Percentiles rank a stretch among this genome's conserved stretches.
phyloP scores from a whole-genome alignment of 768 basidiomycete species.

The Leccinum longicurvipes region DNA sequence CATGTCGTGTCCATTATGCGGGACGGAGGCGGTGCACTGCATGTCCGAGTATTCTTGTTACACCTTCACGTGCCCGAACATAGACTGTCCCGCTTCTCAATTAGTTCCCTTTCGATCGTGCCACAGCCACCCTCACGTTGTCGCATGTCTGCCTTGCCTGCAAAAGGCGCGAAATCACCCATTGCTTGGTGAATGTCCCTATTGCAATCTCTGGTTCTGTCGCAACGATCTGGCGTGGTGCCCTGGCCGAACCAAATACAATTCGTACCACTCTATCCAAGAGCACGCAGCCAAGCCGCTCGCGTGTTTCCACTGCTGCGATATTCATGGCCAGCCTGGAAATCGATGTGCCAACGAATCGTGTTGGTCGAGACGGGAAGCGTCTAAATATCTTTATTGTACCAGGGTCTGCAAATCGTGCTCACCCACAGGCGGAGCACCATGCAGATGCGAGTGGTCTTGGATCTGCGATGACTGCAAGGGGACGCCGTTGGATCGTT shows the following conservation, averaged over 20 bases:
- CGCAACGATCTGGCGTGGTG: slow-evolving; percentile 20
- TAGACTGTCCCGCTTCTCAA: slow-evolving; percentile 15
- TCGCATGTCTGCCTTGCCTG: slow-evolving; percentile 12
- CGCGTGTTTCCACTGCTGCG: slow-evolving; percentile 10
- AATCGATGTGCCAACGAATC: not conserved
- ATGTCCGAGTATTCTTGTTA: too few species aligned
- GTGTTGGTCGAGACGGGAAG: slow-evolving; percentile 19
- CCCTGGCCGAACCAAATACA: slow-evolving; percentile 16
- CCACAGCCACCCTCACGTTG: slow-evolving; percentile 4
- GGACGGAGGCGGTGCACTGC: too few species aligned
- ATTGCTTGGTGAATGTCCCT: slow-evolving; percentile 18
- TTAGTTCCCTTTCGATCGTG: slow-evolving; percentile 19
- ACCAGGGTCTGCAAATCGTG: slow-evolving; percentile 17
- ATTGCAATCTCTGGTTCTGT: slow-evolving; percentile 23
- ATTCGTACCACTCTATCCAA: not conserved
- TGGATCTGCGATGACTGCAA: slow-evolving; percentile 10
- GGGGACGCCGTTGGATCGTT: not conserved
- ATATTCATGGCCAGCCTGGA: not conserved
- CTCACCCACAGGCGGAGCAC: slow-evolving; percentile 3
- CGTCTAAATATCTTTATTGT: not conserved
- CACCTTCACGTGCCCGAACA: slow-evolving; percentile 17
- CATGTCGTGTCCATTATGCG: slow-evolving; percentile 16
- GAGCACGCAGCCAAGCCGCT: slow-evolving; percentile 15
- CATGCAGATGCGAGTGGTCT: too few species aligned
- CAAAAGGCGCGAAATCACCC: not conserved